Evolutionary conservation across 768 basidiomycete species (phyloP).

Genomic region (Rhodotorula graminis): DNA sequence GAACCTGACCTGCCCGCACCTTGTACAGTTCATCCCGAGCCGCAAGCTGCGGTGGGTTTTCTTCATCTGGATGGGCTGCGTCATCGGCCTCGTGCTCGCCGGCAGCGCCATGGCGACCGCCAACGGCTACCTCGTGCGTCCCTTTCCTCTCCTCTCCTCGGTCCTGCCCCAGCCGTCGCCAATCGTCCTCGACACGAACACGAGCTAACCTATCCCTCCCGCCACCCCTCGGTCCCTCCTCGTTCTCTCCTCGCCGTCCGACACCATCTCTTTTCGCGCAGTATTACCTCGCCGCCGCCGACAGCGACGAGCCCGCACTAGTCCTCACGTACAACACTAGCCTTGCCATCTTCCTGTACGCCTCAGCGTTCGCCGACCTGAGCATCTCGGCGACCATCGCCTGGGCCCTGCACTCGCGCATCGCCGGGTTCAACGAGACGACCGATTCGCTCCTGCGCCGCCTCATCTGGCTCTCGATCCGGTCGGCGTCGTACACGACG

Average conservation of each 20-base stretch:
- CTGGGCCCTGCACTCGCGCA: not conserved
- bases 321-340: not conserved
- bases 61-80: not conserved
- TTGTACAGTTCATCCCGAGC: slow-evolving; percentile 2
- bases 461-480: slow-evolving; percentile 1
- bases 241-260: not conserved
- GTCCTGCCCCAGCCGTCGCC: too few relatives aligned
- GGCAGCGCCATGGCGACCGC: not conserved
- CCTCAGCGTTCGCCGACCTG: slow-evolving; percentile 11
- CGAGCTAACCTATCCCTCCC: too few relatives aligned
- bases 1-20: not conserved
- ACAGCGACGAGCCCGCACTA: too few relatives aligned
- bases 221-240: too few relatives aligned
- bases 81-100: slow-evolving; percentile 4
- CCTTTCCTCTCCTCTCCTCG: not conserved
- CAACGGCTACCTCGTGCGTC: not conserved
- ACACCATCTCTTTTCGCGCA: not conserved
- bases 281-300: not conserved
- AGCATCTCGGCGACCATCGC: not conserved
- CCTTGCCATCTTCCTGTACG: slow-evolving; percentile 6
- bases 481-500: slow-evolving; percentile 21
- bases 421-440: slow-evolving; percentile 5
- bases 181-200: too few relatives aligned
- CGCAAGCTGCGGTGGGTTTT: not conserved
- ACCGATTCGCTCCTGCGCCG: slow-evolving; percentile 9